Evolutionary conservation across 139 green algal species (phyloP).

Genomic region (Zygnema circumcarinatum): DNA sequence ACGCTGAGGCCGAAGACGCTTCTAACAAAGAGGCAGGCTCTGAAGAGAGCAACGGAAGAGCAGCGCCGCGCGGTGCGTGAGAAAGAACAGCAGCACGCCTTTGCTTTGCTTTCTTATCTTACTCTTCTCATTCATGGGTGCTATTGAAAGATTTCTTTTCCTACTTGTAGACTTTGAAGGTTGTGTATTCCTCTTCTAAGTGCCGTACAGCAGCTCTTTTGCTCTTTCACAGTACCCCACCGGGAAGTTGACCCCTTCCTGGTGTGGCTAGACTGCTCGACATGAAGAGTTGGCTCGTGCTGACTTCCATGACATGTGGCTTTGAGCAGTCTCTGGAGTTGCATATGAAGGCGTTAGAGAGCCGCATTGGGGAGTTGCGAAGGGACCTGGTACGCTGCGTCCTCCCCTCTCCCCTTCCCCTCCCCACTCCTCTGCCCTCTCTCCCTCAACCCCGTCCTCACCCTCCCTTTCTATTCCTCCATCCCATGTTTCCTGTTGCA

Average conservation of each 20-base stretch:
- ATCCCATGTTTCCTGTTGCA: background rate
- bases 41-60: constrained; percentile 43
- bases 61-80: constrained; percentile 22
- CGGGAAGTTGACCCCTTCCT: too few species aligned
- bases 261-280: too few species aligned
- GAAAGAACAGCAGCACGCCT: too few species aligned
- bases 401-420: background rate
- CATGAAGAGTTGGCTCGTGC: too few species aligned
- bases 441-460: background rate
- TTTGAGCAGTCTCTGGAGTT: constrained; percentile 39
- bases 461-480: constrained; percentile 12
- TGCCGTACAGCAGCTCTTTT: too few species aligned
- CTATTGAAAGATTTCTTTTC: too few species aligned
- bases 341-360: constrained; percentile 37
- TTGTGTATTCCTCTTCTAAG: too few species aligned
- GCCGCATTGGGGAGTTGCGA: background rate
- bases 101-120: too few species aligned
- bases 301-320: background rate
- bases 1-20: constrained; percentile 24
- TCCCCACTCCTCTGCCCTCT: constrained; percentile 36
- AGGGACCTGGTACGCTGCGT: background rate
- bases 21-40: constrained; percentile 54
- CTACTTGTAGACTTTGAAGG: too few species aligned
- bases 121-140: too few species aligned
- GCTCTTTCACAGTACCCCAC: too few species aligned